Conservation (phyloP, 345 rosid genomes). For the Zanthoxylum bungeanum region DNA sequence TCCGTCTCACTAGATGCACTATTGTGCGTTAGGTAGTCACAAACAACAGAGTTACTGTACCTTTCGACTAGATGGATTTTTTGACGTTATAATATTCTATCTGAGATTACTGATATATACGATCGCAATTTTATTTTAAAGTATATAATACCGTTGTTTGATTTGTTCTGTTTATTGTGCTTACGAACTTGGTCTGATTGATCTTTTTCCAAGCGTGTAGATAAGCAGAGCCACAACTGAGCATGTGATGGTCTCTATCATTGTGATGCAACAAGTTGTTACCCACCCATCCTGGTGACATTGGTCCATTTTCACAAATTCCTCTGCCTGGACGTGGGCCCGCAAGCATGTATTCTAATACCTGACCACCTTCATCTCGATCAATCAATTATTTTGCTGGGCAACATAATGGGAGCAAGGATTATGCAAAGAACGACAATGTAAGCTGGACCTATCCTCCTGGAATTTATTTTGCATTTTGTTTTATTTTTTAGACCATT, state of each 20-base stretch:
- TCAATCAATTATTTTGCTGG: no score
- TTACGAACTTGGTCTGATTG: neutral
- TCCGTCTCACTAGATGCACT: neutral
- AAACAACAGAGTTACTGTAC: no score
- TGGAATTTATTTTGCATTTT: no score
- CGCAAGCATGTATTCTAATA: conserved; percentile 1
- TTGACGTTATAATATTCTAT: no score
- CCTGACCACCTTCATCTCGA: conserved; percentile 1
- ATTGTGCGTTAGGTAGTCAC: neutral
- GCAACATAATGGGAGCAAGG: no score
- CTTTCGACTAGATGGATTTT: no score
- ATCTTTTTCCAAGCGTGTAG: neutral
- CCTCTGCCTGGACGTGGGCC: conserved; percentile 15
- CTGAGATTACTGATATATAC: neutral
- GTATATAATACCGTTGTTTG: neutral
- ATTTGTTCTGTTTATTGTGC: no score
- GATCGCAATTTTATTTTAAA: neutral
- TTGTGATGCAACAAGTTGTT: neutral
- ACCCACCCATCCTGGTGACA: conserved; percentile 9
- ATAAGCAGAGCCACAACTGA: neutral
- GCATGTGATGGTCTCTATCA: neutral
- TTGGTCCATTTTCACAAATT: conserved; percentile 14
- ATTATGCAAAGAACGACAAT: neutral
- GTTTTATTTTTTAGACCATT: no score
- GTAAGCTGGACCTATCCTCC: no score